Conservation (phyloP, 371 early-diverging fungal species). For the Rhizomucor pusillus region DNA sequence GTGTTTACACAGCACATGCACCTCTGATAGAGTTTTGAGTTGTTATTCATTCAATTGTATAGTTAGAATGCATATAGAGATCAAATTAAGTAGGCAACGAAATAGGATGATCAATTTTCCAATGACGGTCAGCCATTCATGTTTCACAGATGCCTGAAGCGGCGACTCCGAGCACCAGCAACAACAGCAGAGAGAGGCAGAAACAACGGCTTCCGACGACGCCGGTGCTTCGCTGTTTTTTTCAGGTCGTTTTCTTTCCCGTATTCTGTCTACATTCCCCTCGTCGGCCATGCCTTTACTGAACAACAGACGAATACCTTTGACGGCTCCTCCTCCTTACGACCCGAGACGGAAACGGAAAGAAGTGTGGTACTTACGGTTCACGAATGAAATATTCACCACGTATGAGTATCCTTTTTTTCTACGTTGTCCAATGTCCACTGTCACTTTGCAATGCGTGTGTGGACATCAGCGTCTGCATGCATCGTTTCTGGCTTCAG, state of each 20-base stretch:
- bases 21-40: no score
- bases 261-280: background rate
- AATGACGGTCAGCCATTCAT: no score
- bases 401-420: conserved; percentile 75
- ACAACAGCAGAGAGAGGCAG: no score
- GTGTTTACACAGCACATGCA: no score
- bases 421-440: no score
- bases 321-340: conserved; percentile 28
- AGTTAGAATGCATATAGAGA: no score
- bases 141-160: no score
- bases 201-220: no score
- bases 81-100: no score
- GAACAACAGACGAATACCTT: conserved; percentile 36
- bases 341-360: conserved; percentile 40
- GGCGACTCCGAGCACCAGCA: no score
- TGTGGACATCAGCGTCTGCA: background rate
- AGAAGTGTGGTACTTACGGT: conserved; percentile 77
- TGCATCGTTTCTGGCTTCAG: background rate
- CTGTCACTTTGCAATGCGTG: background rate
- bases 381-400: conserved; percentile 83
- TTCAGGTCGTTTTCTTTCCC: background rate
- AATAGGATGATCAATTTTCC: no score
- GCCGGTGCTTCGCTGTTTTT: conserved; percentile 1
- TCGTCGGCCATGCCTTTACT: conserved; percentile 32
- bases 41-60: no score